Evolutionary conservation across 345 rosid genomes (phyloP), one percentile per base, ranked within the genome.

Genomic region (Eucalyptus grandis): DNA sequence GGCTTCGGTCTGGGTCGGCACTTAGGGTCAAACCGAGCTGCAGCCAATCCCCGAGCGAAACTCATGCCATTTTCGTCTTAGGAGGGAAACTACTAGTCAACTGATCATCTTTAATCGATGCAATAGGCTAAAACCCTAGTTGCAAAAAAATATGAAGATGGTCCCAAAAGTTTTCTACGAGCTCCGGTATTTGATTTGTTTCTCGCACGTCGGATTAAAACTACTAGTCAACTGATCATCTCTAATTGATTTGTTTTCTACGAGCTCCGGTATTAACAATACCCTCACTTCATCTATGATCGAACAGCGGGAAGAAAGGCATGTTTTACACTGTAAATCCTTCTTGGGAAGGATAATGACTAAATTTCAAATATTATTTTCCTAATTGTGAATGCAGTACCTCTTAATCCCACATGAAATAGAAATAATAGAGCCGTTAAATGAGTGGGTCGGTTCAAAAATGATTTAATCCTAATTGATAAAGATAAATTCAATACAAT

Each of bases 361-460:
- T 11, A 2, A 40, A 6, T 21, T 77, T 37, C 83, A 11, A 37
- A 40, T 77, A 11, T 37, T 37, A 40, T 37, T 77, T 37, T 77
- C 47, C 14, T 37, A 37, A 19, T 72, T 6, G 27, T 1, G 4
- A 69, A 69, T 31, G 44, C 6, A 34, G 3, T 17, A 31, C 44
- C 81, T 56, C 24, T 40, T 17, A 16, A 34, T 9, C 44, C 11
- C 81, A 17, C 81, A 31, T 5, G 44, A 69, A 1, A 31, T 34
- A 24, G 24, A 69, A 34, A 31, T 60, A 60, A 1, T 27, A 27
- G 2, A 6, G 3, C 2, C 1, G 0, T 62, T 34, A 12, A 62
- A 27, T 30, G 31, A 4, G 9, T 27, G 69, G 69, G 4, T 62
- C 0, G 16, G 4, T 3, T 1, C 4, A 12, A 27, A 62, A 62